Evolutionary conservation across 202 grass and related monocot genomes (phyloP).

Genomic region (Schoenoplectus tabernaemontani): DNA sequence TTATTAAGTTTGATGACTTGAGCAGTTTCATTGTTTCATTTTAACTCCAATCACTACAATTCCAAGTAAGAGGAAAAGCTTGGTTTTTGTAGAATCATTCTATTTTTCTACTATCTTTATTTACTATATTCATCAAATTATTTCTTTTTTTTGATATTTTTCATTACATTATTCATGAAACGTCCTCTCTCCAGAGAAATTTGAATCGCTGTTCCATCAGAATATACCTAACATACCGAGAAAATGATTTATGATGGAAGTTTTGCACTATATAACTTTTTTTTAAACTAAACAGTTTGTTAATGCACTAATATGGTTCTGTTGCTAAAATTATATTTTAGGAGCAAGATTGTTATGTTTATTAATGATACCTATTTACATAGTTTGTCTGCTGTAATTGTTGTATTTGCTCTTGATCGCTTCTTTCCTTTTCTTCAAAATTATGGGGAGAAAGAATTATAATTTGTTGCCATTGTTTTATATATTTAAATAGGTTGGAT

Average conservation of each 20-base stretch:
- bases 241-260: background rate
- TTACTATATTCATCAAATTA: background rate
- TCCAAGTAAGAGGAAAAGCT: background rate
- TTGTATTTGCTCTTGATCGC: background rate
- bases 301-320: background rate
- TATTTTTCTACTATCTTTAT: background rate
- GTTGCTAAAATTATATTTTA: background rate
- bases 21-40: background rate
- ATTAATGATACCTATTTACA: background rate
- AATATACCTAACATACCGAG: background rate
- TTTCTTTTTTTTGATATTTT: background rate
- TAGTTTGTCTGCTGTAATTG: background rate
- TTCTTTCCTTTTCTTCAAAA: background rate
- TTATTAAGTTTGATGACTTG: background rate
- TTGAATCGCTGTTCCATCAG: background rate
- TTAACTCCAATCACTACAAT: background rate
- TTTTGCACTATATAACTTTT: background rate
- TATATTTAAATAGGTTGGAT: constrained; percentile 70
- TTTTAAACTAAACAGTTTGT: background rate
- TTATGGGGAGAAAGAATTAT: background rate
- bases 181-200: background rate
- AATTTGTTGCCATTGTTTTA: background rate
- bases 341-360: background rate
- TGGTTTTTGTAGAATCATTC: background rate
- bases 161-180: background rate